Evolutionary conservation across 1,284 basidiomycete species (phyloP), one percentile per base, ranked within the genome.

Genomic region (Fomitopsis schrenkii): DNA sequence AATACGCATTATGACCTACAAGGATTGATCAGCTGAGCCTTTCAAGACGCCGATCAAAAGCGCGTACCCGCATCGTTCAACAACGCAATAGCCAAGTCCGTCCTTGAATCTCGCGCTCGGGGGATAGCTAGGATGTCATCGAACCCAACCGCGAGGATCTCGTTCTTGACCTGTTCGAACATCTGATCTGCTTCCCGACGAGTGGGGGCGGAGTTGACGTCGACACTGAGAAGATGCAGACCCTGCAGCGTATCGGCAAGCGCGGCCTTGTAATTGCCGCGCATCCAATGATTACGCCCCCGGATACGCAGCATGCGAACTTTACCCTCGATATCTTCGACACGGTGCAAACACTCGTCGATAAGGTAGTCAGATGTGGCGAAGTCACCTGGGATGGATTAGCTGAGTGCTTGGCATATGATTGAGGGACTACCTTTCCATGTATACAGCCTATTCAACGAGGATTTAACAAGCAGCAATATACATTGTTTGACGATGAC

Each of bases 151-250:
- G 85, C 83, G 54, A 89, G 72, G 53, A 90, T 86, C 70, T 87
- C 84, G 66, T 86, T 85, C 71, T 86, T 87, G 59, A 89, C 84
- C 68, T 83, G 78, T 62, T 88, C 84, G 68, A 88, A 89, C 80
- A 87, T 81, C 14, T 71, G 63, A 68, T 87, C 83, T 26, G 83
- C 84, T 63, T 86, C 82, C 54, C 78, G 75, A 28, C 77, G 71
- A 2, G 81, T 81, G 2, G 86, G 85, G 0, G 80, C 68, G 3
- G 81, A 67, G 63, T 84, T 81, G 36, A 90, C 74, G 35, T 85
- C 83, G 9, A 89, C 79, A 1, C 85, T 85, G n/a, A 90, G 77
- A 1, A 83, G 71, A 62, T 80, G 81, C 28, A 90, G 75, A 14
- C 86, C 88, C n/a, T 75, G 65, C 9, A 88, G 73, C 0, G 82